Base-by-base conservation (phyloP, 2,329 filamentous ascomycete species). In the Zasmidium angulare region DNA sequence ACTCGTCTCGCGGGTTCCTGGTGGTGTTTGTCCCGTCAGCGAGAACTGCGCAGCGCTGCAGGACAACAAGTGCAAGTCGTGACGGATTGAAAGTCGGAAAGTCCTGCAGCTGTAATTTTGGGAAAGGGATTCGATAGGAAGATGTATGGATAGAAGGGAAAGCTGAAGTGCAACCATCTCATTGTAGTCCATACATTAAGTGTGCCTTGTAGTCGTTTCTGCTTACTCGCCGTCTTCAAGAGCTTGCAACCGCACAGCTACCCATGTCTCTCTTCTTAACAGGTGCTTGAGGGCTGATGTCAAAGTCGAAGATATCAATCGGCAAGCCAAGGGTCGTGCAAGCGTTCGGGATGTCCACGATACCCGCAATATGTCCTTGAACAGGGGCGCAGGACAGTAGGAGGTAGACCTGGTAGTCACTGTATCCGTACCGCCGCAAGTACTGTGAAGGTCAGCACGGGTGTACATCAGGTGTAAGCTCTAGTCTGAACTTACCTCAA, bases 261-360 rank as follows among this genome's bases (percentile, higher is more conserved):
- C 89, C 89, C 83, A 92, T 82, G 71, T 92, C 86, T 58, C 80
- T 74, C 78, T 86, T 85, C 71, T 84, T 78, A 2, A 83, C 84
- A 6, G 82, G 80, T 3, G 79, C 80, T 57, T 82, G 81, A 0
- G 91, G 90, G 50, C 86, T 84, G 66, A 96, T 93, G 72, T 96
- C 92, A 75, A 97, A 96, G 71, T 95, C 90, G 69, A 97, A 97
- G 55, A 97, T 96, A 76, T 96, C 93, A 81, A 96, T 91, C 0
- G 93, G 93, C 55, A 96, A 72, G 0, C 91, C 92, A 60, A 96
- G 79, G 0, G 93, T 96, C 2, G 92, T 96, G 71, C 93, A 96
- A 0, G 89, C 90, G 72, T 96, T 96, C 0, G 92, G 92, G 51
- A 96, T 90, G 56, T 67, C 63, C 43, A 68, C 63, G 51, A 96